Evolutionary conservation across 352 stramenopile genomes (phyloP).

Genomic region (Pythium phragmiticola): DNA sequence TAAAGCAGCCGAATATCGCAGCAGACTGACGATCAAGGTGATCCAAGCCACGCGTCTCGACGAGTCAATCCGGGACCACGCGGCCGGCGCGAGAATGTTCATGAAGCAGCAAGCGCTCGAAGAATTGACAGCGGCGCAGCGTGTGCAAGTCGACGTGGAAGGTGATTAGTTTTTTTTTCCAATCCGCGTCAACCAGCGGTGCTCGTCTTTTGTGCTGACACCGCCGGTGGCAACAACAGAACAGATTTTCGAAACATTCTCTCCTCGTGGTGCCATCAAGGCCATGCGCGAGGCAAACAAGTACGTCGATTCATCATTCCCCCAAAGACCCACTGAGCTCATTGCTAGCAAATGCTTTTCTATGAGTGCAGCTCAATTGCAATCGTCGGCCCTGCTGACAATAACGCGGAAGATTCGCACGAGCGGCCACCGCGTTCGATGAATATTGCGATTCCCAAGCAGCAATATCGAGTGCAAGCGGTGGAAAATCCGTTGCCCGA

Average conservation of each 20-base stretch:
- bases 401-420: conserved; percentile 14
- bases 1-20: neutral
- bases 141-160: conserved; percentile 40
- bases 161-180: conserved; percentile 23
- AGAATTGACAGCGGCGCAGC: conserved; percentile 34
- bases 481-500: conserved; percentile 12
- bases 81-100: conserved; percentile 47
- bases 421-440: conserved; percentile 10
- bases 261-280: conserved; percentile 40
- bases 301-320: conserved; percentile 24
- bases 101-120: conserved; percentile 50
- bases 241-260: conserved; percentile 63
- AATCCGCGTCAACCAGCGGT: neutral
- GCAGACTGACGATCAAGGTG: neutral
- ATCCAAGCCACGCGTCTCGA: conserved; percentile 48
- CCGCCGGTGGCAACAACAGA: conserved; percentile 29
- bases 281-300: conserved; percentile 44
- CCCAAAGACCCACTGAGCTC: neutral
- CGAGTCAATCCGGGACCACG: conserved; percentile 65
- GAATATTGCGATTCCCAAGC: conserved; percentile 14
- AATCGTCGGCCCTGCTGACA: conserved; percentile 9
- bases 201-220: neutral
- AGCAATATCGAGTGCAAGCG: neutral
- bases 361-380: conserved; percentile 17
- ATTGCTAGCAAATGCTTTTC: neutral